phyloP scores from a whole-genome alignment of 108 stramenopile genomes.

The Skeletonema menzelii region DNA sequence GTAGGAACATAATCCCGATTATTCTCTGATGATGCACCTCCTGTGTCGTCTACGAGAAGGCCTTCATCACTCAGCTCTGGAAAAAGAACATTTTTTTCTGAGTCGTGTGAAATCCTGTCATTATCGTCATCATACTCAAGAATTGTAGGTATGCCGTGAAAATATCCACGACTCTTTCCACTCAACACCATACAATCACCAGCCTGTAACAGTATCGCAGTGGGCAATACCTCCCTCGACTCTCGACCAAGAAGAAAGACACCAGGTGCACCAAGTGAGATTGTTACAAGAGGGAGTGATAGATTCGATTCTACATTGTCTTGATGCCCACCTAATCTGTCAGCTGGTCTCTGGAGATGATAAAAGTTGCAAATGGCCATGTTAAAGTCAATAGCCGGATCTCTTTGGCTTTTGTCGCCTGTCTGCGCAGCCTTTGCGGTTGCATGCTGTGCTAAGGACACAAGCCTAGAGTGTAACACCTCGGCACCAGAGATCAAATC shows the following conservation, averaged over 20 bases:
- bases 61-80: conserved; percentile 25
- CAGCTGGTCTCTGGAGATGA: conserved; percentile 41
- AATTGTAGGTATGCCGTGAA: conserved; percentile 47
- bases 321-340: conserved; percentile 43
- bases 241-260: conserved; percentile 44
- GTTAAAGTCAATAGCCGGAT: conserved; percentile 16
- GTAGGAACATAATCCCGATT: not conserved
- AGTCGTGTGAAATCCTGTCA: not conserved
- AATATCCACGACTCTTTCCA: conserved; percentile 42
- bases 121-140: conserved; percentile 20
- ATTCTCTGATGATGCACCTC: conserved; percentile 14
- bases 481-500: conserved; percentile 30
- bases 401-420: not conserved
- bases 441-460: conserved; percentile 28
- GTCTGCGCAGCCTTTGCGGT: conserved; percentile 3
- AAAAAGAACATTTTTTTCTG: conserved; percentile 5
- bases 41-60: not conserved
- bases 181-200: conserved; percentile 47
- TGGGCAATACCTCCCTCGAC: conserved; percentile 21
- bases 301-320: conserved; percentile 48
- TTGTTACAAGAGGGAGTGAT: conserved; percentile 42
- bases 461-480: conserved; percentile 11
- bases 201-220: conserved; percentile 39
- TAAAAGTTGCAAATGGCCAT: conserved; percentile 51
- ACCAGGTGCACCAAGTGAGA: conserved; percentile 47